Evolutionary conservation across 441 rosid species (phyloP).

Genomic region (Eutrema salsugineum): DNA sequence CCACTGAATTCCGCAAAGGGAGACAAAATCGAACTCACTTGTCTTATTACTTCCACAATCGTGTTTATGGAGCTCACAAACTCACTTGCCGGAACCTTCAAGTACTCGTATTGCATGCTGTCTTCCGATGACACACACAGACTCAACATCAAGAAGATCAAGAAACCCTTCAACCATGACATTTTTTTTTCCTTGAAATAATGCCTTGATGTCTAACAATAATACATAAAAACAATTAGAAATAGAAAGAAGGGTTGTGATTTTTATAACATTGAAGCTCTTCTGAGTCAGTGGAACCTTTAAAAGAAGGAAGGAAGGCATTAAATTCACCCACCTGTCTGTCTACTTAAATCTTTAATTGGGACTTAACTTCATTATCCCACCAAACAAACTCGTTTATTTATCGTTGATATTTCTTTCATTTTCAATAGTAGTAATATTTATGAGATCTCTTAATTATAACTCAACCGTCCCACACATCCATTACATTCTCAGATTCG

Average conservation of each 20-base stretch:
- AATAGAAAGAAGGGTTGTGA: background rate
- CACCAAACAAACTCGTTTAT: constrained; percentile 7
- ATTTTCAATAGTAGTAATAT: background rate
- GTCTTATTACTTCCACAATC: constrained; percentile 38
- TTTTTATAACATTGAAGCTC: constrained; percentile 17
- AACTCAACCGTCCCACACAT: constrained; percentile 31
- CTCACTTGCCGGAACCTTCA: constrained; percentile 47
- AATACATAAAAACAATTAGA: background rate
- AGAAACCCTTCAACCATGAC: constrained; percentile 18
- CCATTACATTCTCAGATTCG: constrained; percentile 6
- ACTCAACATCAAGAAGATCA: constrained; percentile 20
- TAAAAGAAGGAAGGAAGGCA: constrained; percentile 14
- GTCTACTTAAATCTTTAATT: constrained; percentile 22
- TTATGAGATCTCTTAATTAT: constrained; percentile 5
- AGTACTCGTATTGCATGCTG: constrained; percentile 29
- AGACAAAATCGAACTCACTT: constrained; percentile 46
- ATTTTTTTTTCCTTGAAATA: background rate
- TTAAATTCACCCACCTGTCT: constrained; percentile 31
- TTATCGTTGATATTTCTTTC: constrained; percentile 14
- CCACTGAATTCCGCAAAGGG: constrained; percentile 44
- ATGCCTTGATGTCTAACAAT: background rate
- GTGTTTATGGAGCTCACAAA: constrained; percentile 48
- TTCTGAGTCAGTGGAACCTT: constrained; percentile 19
- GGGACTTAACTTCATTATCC: constrained; percentile 21
- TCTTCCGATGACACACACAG: constrained; percentile 23